Evolutionary conservation across 2,329 filamentous ascomycete genomes (phyloP), one percentile per base, ranked within the genome.

Genomic region (Hypoxylon sp.): DNA sequence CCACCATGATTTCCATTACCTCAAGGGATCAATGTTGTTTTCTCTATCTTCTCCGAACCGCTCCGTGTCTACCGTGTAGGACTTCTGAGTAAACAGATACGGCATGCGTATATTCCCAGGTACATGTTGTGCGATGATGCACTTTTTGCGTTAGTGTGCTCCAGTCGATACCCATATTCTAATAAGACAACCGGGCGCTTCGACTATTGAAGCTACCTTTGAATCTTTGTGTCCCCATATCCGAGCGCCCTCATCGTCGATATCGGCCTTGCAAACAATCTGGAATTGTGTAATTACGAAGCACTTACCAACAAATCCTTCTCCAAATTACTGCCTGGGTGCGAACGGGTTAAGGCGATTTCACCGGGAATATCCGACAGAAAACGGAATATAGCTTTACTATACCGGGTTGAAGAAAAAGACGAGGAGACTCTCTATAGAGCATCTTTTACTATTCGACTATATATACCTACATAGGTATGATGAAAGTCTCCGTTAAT

Each of bases 231-330:
- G 44, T 40, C 40, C 31, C 49, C 17, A 14, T 50, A 10, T 40
- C 20, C n/a, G 10, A 42, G 20, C 30, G 11, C 14, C 20, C 50
- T 22, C 30, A 35, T 59, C 53, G 30, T 31, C 37, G 14, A 49
- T 35, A n/a, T 30, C 44, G 40, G 40, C 27, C 22, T 50, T 40
- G 37, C 46, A 37, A 40, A 54, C 35, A 50, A 51, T 33, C 20
- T 40, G 46, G 27, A 20, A 22, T 25, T 10, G 37, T 48, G 37
- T 25, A 58, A 64, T 67, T 64, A 69, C 60, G 59, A 67, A 64
- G 51, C 56, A 61, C 53, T 66, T 67, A 67, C 63, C 55, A 69
- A 67, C 64, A 27, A 61, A 67, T 61, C 37, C 33, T 50, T 60
- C n/a, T 53, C 60, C 10, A 48, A 44, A 22, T 22, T 22, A 44